Evolutionary conservation across 78 protist genomes (phyloP), one percentile per base, ranked within the genome.

Genomic region (Dictyostelium purpureum): DNA sequence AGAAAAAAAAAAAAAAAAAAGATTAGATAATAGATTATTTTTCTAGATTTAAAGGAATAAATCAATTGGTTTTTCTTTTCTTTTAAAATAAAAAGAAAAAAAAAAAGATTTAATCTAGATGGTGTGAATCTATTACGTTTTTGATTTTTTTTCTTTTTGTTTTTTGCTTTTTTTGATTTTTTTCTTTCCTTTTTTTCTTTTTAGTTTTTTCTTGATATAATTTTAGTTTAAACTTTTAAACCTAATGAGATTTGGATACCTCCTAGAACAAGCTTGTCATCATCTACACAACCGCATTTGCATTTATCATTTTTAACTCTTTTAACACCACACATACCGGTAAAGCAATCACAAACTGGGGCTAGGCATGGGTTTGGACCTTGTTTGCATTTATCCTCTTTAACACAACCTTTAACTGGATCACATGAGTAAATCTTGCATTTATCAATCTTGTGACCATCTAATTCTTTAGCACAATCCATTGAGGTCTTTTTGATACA

Each of bases 351-450:
- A 33, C 71, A 63, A 63, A 28, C 19, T 63, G 71, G 43, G 26
- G 26, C 33, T 16, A 63, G 16, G 28, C 79, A 71, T 71, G 79
- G 61, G 16, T 45, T 51, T 26, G 4, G 14, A 18, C 40, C 52
- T 71, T 71, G 79, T 43, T 35, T 35, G 40, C 76, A 69, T 69
- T 69, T 69, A 42, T 69, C 76, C 21, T 28, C 33, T 45, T 35
- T 73, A 11, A 45, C 26, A 31, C 61, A 45, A 3, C 79, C 79
- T 21, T 38, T 43, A 12, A 35, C 14, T 43, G 79, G 59, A 28
- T 71, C 59, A 47, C 79, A 71, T 4, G 26, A 24, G 26, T 38
- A 45, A 38, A 51, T 38, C 16, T 69, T 69, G 33, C 76, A 69
- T 69, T 6, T 18, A 40, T 69, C 76, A 40, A 42, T 9, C 14